Percentiles rank a stretch among this genome's conserved stretches.
Conservation (phyloP, 495 filamentous ascomycete species). For the Neurospora tetrasperma region DNA sequence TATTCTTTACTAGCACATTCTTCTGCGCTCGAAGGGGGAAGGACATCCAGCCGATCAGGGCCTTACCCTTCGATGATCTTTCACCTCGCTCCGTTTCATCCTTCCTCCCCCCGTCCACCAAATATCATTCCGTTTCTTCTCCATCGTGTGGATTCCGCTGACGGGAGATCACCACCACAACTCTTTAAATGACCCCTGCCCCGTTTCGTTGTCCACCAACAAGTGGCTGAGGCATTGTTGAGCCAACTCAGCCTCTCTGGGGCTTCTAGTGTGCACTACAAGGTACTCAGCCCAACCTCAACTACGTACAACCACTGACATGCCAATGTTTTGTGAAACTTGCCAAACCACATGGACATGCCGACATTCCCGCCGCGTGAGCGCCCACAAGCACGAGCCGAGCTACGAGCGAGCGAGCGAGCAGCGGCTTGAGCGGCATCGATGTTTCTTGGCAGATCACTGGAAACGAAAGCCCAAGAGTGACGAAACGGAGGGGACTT, state of each 20-base stretch:
- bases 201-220: background rate
- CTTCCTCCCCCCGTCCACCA: background rate
- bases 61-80: background rate
- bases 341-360: background rate
- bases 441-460: background rate
- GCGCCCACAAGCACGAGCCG: background rate
- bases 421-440: background rate
- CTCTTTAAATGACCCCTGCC: background rate
- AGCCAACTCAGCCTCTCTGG: background rate
- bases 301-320: background rate
- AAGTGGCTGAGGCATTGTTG: background rate
- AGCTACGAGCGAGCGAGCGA: background rate
- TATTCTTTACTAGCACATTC: background rate
- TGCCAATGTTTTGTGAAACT: background rate
- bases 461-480: background rate
- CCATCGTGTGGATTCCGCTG: background rate
- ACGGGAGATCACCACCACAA: background rate
- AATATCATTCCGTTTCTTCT: background rate
- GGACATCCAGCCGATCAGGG: no score
- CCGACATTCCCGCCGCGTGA: background rate
- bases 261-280: background rate
- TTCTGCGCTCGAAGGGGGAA: background rate
- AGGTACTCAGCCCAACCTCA: background rate
- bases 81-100: background rate
- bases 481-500: background rate